phyloP scores from a whole-genome alignment of 2,329 filamentous ascomycete genomes.

The Paecilomyces fulvus region DNA sequence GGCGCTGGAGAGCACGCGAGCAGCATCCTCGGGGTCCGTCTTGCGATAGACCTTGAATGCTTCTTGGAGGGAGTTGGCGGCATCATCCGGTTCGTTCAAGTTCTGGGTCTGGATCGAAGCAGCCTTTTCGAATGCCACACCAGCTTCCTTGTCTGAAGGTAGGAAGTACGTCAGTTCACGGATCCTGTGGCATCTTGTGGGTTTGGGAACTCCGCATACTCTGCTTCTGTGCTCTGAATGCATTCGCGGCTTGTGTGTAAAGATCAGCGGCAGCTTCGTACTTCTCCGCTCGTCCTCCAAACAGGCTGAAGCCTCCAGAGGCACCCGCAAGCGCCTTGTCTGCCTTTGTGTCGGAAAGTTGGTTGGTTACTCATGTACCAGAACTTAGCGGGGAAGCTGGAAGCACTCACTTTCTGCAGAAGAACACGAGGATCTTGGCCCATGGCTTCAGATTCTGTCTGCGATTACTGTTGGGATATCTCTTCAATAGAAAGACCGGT shows the following conservation, averaged over 20 bases:
- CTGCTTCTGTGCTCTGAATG: conserved; percentile 79
- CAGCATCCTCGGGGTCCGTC: conserved; percentile 73
- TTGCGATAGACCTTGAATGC: conserved; percentile 94
- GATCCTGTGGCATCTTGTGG: conserved; percentile 4
- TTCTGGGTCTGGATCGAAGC: conserved; percentile 72
- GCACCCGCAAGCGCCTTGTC: conserved; percentile 73
- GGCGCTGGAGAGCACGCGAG: conserved; percentile 67
- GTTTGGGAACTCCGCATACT: conserved; percentile 43
- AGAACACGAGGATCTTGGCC: conserved; percentile 69
- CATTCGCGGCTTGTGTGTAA: conserved; percentile 82
- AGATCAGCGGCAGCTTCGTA: conserved; percentile 82
- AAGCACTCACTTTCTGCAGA: conserved; percentile 59
- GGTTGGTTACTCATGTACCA: conserved; percentile 12
- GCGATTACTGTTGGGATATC: not conserved
- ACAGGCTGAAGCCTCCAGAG: conserved; percentile 75
- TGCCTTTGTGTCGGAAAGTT: conserved; percentile 50
- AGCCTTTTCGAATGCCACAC: conserved; percentile 75
- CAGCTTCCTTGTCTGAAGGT: conserved; percentile 67
- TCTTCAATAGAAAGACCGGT: not conserved
- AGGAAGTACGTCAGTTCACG: not conserved
- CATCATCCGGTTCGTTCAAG: conserved; percentile 86
- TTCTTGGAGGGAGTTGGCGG: conserved; percentile 77
- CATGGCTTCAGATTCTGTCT: conserved; percentile 42
- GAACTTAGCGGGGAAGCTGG: not conserved
- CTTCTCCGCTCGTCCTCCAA: conserved; percentile 79